phyloP scores from a whole-genome alignment of 805 yeast species.

The Teunomyces lycoperdinae region DNA sequence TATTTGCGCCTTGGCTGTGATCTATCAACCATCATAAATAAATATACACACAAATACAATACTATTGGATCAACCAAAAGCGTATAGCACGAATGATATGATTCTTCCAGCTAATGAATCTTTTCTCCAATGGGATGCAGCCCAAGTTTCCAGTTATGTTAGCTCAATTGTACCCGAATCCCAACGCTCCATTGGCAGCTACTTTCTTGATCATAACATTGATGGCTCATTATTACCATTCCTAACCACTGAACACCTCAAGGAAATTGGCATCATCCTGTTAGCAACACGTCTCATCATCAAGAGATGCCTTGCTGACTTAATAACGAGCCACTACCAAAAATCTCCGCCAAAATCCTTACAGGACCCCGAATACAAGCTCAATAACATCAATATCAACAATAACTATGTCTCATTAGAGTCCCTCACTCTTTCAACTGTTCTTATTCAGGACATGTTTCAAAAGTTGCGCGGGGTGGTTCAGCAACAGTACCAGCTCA shows the following conservation, averaged over 20 bases:
- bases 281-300: slow-evolving; percentile 57
- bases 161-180: slow-evolving; percentile 22
- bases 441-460: slow-evolving; percentile 36
- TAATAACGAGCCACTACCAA: slow-evolving; percentile 39
- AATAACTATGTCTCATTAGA: slow-evolving; percentile 36
- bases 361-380: slow-evolving; percentile 24
- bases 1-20: not conserved
- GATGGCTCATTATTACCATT: slow-evolving; percentile 72
- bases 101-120: slow-evolving; percentile 24
- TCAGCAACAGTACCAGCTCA: slow-evolving; percentile 14
- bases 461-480: slow-evolving; percentile 18
- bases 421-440: slow-evolving; percentile 33
- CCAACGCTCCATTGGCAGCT: slow-evolving; percentile 17
- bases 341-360: slow-evolving; percentile 21
- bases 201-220: slow-evolving; percentile 57
- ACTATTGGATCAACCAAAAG: not conserved
- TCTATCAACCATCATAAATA: too few species aligned
- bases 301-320: slow-evolving; percentile 56
- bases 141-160: slow-evolving; percentile 40
- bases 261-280: slow-evolving; percentile 62
- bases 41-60: not conserved
- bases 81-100: slow-evolving; percentile 1
- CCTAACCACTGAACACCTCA: slow-evolving; percentile 65
- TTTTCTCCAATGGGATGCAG: slow-evolving; percentile 44
- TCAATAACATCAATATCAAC: slow-evolving; percentile 33